Evolutionary conservation across 2,329 filamentous ascomycete genomes (phyloP), one percentile per base, ranked within the genome.

Genomic region (Colletotrichum lupini): DNA sequence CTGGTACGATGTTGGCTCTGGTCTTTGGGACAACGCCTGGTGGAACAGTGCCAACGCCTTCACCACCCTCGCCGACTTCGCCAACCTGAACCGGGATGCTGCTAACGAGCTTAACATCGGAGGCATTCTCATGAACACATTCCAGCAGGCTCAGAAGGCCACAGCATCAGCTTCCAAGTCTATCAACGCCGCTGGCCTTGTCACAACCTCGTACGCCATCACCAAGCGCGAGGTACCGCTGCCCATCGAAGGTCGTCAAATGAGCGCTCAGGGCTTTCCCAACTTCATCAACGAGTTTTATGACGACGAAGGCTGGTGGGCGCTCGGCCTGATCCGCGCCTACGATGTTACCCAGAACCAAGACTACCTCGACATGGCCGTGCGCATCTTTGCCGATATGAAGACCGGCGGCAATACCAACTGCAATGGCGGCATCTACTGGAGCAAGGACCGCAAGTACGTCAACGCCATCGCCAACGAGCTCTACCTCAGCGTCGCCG

Each of bases 21-120:
- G 93, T 4, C 83, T 93, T 14, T 94, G 91, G 91, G 82, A 89
- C 67, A 87, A 87, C 0, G 86, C 88, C 8, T 95, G 93, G 93
- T 95, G 93, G 93, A 93, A 94, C 78, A 88, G 88, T 66, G 93
- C 89, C 57, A 94, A 94, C 78, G 87, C 87, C 70, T 83, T 94
- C 72, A 93, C 91, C 0, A 87, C 86, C 3, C 81, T 94, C 22
- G 88, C 87, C 64, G 90, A 94, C 78, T 88, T 87, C 78, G 81
- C 84, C 4, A 67, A 73, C 12, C 74, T 85, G 9, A 80, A 82
- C 55, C 76, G 79, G 1, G 72, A 76, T 8, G 78, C 80, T 32
- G 82, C 82, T 46, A 82, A 82, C 63, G 61, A 78, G 57, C 77
- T 87, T 62, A 82, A 83, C 72, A 77, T 88, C 26, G 79, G 80